A percentile compares a stretch with the other conserved stretches of the same genome.
phyloP scores from a whole-genome alignment of 371 early-diverging fungal species.

The Mortierella sp. region DNA sequence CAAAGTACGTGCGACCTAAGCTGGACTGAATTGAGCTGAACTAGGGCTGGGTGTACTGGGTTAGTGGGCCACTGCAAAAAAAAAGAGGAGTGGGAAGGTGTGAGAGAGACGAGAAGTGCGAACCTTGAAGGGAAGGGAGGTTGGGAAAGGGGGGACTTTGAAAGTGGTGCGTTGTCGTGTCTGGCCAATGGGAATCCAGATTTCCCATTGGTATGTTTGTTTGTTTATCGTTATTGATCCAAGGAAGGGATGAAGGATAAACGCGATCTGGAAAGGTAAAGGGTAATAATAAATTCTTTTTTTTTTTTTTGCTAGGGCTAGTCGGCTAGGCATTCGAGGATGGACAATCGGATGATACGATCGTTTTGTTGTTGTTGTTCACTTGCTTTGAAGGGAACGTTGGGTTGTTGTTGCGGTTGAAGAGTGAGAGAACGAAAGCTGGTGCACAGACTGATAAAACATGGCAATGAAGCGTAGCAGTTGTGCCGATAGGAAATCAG shows the following conservation, averaged over 20 bases:
- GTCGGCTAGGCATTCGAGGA: not conserved
- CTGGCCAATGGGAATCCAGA: not conserved
- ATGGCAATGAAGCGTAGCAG: not conserved
- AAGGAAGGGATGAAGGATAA: not conserved
- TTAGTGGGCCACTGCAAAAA: not conserved
- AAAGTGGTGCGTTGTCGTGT: slow-evolving; percentile 1
- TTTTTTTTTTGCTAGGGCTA: not conserved
- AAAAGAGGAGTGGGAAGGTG: slow-evolving; percentile 2
- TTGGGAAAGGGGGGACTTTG: slow-evolving; percentile 3
- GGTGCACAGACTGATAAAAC: not conserved
- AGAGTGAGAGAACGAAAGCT: not conserved
- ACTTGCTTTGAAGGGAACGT: not conserved
- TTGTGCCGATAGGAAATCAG: not conserved
- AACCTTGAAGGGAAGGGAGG: not conserved
- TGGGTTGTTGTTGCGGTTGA: not conserved
- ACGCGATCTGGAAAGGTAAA: slow-evolving; percentile 10
- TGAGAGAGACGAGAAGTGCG: not conserved
- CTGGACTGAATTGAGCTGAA: no score
- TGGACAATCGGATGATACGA: not conserved
- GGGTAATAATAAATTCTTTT: not conserved
- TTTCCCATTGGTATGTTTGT: not conserved
- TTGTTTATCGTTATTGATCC: not conserved
- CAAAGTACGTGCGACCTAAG: not conserved
- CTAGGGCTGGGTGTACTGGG: not conserved
- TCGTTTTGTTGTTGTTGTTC: not conserved